A percentile compares a stretch with the other conserved stretches of the same genome.
Evolutionary conservation across 164 flowering plant species (phyloP).

Genomic region (Tinospora cordifolia): DNA sequence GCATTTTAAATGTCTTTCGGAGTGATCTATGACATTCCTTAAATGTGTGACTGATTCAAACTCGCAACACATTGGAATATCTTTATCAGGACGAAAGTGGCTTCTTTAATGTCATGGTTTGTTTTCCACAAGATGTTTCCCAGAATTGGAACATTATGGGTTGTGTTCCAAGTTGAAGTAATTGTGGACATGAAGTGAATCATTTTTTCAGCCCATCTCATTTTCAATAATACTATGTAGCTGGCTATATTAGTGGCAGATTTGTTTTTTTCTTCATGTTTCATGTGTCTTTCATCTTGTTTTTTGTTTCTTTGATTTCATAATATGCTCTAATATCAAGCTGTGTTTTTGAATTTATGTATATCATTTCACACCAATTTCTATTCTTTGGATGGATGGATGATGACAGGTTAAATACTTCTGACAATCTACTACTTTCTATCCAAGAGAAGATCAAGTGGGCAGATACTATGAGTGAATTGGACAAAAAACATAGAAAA

Average conservation of each 20-base stretch:
- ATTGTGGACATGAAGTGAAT: too few species aligned
- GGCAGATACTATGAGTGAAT: slow-evolving; percentile 83
- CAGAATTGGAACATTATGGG: too few species aligned
- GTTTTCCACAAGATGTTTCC: too few species aligned
- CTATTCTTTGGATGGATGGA: slow-evolving; percentile 4
- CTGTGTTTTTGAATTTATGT: neutral
- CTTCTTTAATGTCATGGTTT: too few species aligned
- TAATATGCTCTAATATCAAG: neutral
- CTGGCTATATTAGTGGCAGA: neutral
- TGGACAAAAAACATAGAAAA: slow-evolving; percentile 66
- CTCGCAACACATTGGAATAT: too few species aligned
- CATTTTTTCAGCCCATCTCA: too few species aligned
- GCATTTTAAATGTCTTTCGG: too few species aligned
- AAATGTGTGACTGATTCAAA: too few species aligned
- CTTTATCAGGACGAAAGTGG: too few species aligned
- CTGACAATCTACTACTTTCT: slow-evolving; percentile 70
- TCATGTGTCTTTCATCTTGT: neutral
- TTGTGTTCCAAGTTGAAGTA: too few species aligned
- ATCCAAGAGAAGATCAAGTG: slow-evolving; percentile 96
- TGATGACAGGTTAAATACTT: slow-evolving; percentile 58
- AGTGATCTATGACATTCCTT: too few species aligned
- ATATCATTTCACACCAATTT: neutral
- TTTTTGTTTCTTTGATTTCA: neutral
- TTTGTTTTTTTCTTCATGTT: neutral
- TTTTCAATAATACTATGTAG: too few species aligned